Percentiles rank a stretch among this genome's conserved stretches.
Conservation (phyloP, 2,329 filamentous ascomycete genomes). For the Penicillium crustosum region DNA sequence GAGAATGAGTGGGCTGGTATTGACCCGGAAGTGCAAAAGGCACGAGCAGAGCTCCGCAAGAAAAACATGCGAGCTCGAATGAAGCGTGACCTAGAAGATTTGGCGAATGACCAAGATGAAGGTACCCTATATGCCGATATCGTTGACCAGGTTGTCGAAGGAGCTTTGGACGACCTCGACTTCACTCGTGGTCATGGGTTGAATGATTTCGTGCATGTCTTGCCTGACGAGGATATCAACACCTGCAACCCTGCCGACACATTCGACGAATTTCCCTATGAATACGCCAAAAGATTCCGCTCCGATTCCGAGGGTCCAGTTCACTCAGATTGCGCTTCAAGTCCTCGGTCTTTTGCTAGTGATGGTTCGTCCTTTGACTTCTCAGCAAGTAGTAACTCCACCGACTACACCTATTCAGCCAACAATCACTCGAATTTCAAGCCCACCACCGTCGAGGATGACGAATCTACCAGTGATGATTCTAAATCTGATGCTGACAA, state of each 20-base stretch:
- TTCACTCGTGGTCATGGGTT: background rate
- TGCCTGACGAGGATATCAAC: background rate
- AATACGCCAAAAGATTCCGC: background rate
- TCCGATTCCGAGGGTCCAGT: background rate
- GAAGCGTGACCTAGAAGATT: constrained; percentile 15
- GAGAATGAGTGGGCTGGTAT: constrained; percentile 11
- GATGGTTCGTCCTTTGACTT: background rate
- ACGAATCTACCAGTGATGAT: background rate
- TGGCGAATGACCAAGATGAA: background rate
- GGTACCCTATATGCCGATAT: background rate
- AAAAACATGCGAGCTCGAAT: constrained; percentile 15
- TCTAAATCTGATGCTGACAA: background rate
- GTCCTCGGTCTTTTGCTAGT: background rate
- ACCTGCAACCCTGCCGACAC: background rate
- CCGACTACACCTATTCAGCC: background rate
- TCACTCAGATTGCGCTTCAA: background rate
- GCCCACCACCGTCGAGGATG: background rate
- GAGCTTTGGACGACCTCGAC: background rate
- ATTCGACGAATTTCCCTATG: background rate
- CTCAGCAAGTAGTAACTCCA: background rate
- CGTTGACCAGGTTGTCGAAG: background rate
- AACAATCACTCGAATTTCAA: too few species aligned
- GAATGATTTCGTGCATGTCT: background rate
- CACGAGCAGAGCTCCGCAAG: constrained; percentile 7
- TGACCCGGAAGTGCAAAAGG: constrained; percentile 7